Evolutionary conservation across 2,329 filamentous ascomycete species (phyloP), one percentile per base, ranked within the genome.

Genomic region (Ophiostoma tasmaniense): DNA sequence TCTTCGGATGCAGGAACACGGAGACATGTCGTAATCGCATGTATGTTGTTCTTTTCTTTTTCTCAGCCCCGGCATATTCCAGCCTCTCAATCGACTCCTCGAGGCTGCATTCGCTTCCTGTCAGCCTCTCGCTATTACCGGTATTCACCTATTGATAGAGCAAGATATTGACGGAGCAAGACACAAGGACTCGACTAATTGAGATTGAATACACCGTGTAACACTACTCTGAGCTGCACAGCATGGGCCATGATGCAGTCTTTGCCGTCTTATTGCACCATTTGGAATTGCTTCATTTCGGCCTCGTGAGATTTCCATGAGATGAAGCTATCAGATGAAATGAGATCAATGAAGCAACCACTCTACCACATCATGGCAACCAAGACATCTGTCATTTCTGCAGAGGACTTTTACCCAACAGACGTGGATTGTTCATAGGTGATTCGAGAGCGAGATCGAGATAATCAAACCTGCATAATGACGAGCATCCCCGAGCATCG

Each of bases 381-480:
- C 55, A 61, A 61, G 25, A 61, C 25, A 28, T 30, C 52, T 61
- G 55, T 61, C 55, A 61, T 30, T 61, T 61, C 25, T 61, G 55
- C 55, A 61, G 25, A 30, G 30, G 17, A 39, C 61, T 64, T 64
- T 22, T 55, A 55, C 25, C 50, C 50, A 55, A 25, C 50, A 55
- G 50, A 25, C 50, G n/a, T n/a, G n/a, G n/a, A n/a, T n/a, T n/a
- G n/a, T n/a, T n/a, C n/a, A n/a, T n/a, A n/a, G n/a, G n/a, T n/a
- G n/a, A n/a, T n/a, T n/a, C n/a, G n/a, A n/a, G n/a, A n/a, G n/a
- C n/a, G n/a, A n/a, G n/a, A n/a, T n/a, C n/a, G n/a, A 33, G 45
- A 50, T 13, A 25, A 55, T 64, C 30, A 64, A 64, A 35, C 20
- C 37, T 35, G 30, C 30, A 64, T 62, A 39, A 64, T 62, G 20